Base-by-base conservation (phyloP, 2,329 filamentous ascomycete genomes). In the Phyllosticta capitalensis region DNA sequence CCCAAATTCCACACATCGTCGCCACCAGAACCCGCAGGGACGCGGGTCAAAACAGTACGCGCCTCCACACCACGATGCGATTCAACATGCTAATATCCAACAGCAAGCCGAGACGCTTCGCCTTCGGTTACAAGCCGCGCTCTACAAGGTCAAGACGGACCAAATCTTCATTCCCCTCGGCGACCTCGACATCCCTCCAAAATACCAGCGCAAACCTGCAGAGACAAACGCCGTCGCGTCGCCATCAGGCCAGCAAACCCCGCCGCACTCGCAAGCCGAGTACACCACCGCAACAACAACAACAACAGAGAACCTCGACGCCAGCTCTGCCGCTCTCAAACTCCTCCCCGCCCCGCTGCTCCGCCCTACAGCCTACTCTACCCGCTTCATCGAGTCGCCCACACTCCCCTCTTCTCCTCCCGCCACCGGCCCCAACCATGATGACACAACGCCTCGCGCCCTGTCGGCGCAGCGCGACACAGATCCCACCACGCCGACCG, bases 81-180 rank as follows among this genome's bases (percentile, higher is more conserved):
- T 33, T 9, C 28, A 28, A 14, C 26, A 54, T 12, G 21, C 24
- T 45, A 28, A 58, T 9, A 26, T 50, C 5, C 5, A 24, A 17
- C 70, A 88, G 80, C 81, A 82, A 72, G 85, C 84, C 20, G 82
- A 87, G 67, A 81, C 84, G 54, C 76, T 91, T 52, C 81, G 81
- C 56, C 79, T 89, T 9, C 81, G 87, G n/a, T 81, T 92, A 17
- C 79, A 82, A 26, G 80, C 90, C 20, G 88, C 87, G 14, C 82
- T 81, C 67, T 91, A 90, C 77, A 91, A 91, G 73, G 78, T 92
- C 64, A 81, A 80, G 60, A 91, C 88, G 1, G 84, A 87, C 61
- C 88, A 92, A 72, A 81, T 84, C 58, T 75, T 81, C 60, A 78
- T 88, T 26, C 85, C 87, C 1, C 79, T 89, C 62, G 78, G 84